Percentiles rank a stretch among this genome's conserved stretches.
Evolutionary conservation across 139 green algal species (phyloP).

Genomic region (Limnomonas spitsbergensis): DNA sequence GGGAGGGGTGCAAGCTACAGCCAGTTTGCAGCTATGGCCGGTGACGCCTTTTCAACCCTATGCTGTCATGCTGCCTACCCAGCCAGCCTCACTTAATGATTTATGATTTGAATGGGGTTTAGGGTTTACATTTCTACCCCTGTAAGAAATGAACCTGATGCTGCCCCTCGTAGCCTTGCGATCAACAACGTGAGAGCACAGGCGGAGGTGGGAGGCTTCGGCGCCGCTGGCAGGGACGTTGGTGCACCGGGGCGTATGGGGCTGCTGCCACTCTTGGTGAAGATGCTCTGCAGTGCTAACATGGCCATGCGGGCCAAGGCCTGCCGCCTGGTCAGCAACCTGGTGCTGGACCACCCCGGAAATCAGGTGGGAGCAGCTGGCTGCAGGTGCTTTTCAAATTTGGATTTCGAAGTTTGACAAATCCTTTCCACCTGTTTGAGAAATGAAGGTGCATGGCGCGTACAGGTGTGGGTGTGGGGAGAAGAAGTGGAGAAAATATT

Average conservation of each 20-base stretch:
- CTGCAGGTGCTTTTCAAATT: no score
- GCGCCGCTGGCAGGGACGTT: neutral
- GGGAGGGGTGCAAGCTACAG: no score
- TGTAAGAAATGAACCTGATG: neutral
- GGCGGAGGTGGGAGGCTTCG: neutral
- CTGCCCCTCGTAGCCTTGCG: neutral
- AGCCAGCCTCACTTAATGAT: no score
- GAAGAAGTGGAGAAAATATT: no score
- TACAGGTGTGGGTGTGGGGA: no score
- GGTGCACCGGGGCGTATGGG: neutral
- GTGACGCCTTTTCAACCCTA: no score
- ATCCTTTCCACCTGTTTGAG: no score
- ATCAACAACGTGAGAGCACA: neutral
- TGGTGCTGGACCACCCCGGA: constrained; percentile 16
- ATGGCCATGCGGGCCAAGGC: neutral
- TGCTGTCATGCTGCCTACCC: no score
- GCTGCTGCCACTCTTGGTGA: neutral
- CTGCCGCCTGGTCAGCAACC: constrained; percentile 19
- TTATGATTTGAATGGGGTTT: no score
- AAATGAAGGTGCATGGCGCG: no score
- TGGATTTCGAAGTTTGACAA: no score
- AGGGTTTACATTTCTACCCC: neutral
- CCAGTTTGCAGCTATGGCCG: no score
- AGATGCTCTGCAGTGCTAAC: neutral
- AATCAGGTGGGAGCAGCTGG: neutral